A percentile compares a stretch with the other conserved stretches of the same genome.
Evolutionary conservation across 352 stramenopile genomes (phyloP).

Genomic region (Pythium rhizo-oryzae): DNA sequence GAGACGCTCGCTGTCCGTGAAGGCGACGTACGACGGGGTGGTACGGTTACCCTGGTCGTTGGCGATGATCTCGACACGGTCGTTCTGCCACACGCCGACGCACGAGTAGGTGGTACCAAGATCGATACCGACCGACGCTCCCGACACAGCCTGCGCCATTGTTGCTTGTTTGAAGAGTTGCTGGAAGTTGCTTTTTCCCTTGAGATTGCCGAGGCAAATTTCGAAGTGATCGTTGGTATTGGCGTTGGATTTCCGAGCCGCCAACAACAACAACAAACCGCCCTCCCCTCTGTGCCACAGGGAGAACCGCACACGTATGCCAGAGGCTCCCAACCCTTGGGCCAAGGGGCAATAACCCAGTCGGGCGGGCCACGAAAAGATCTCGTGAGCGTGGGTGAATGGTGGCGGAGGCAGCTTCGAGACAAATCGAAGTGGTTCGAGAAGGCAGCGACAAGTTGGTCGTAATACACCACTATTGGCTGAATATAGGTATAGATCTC

Average conservation of each 20-base stretch:
- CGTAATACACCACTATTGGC: conserved; percentile 19
- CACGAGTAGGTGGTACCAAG: conserved; percentile 97
- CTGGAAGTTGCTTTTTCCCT: conserved; percentile 23
- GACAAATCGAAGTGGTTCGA: conserved; percentile 30
- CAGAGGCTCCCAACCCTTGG: neutral
- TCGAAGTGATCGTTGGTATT: conserved; percentile 24
- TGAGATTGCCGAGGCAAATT: conserved; percentile 34
- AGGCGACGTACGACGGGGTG: conserved; percentile 93
- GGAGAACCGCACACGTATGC: neutral
- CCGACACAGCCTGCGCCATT: conserved; percentile 33
- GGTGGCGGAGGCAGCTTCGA: conserved; percentile 18
- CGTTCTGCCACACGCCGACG: conserved; percentile 97
- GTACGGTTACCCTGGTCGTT: conserved; percentile 82
- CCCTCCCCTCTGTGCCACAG: too few relatives aligned
- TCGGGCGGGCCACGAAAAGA: conserved; percentile 24
- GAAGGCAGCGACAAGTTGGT: conserved; percentile 10
- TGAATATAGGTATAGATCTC: neutral
- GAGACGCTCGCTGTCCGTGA: conserved; percentile 70
- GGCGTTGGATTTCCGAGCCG: conserved; percentile 9
- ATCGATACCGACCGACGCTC: conserved; percentile 93
- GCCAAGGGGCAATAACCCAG: conserved; percentile 26
- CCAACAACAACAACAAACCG: too few relatives aligned
- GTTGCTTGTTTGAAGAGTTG: conserved; percentile 25
- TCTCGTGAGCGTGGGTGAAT: conserved; percentile 18
- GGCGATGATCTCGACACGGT: conserved; percentile 59